Evolutionary conservation across 2,329 filamentous ascomycete species (phyloP).

Genomic region (Penicillium sp.): DNA sequence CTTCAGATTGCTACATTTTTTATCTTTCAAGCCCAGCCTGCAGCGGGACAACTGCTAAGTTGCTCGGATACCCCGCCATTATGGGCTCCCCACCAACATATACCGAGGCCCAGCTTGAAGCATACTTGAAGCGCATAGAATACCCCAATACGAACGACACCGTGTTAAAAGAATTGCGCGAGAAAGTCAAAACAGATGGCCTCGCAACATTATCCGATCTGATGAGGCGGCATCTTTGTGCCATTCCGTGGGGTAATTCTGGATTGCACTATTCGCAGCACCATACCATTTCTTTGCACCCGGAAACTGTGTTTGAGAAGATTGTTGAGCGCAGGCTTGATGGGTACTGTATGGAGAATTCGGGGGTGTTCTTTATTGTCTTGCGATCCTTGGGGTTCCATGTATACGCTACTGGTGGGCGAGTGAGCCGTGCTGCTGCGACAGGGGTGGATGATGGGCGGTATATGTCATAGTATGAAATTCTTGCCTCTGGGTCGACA

Average conservation of each 20-base stretch:
- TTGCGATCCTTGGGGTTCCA: slow-evolving; percentile 54
- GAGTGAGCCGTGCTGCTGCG: slow-evolving; percentile 41
- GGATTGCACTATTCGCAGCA: slow-evolving; percentile 56
- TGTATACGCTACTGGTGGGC: slow-evolving; percentile 58
- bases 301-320: slow-evolving; percentile 54
- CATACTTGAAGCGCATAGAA: slow-evolving; percentile 36
- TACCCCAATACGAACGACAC: slow-evolving; percentile 22
- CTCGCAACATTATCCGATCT: slow-evolving; percentile 34
- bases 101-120: slow-evolving; percentile 36
- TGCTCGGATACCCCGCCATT: neutral
- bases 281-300: slow-evolving; percentile 51
- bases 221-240: slow-evolving; percentile 47
- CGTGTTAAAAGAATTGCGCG: slow-evolving; percentile 28
- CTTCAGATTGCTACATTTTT: neutral
- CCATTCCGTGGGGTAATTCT: slow-evolving; percentile 60
- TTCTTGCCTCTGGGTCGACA: neutral
- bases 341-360: slow-evolving; percentile 64
- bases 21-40: neutral
- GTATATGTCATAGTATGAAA: slow-evolving; percentile 51
- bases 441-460: slow-evolving; percentile 36
- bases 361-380: slow-evolving; percentile 53
- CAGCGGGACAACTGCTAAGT: neutral
- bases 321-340: slow-evolving; percentile 53
- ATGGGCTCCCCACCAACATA: slow-evolving; percentile 30
- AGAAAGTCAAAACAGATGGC: slow-evolving; percentile 29